Evolutionary conservation across 305 asterid genomes (phyloP).

Genomic region (Fraxinus albicans): DNA sequence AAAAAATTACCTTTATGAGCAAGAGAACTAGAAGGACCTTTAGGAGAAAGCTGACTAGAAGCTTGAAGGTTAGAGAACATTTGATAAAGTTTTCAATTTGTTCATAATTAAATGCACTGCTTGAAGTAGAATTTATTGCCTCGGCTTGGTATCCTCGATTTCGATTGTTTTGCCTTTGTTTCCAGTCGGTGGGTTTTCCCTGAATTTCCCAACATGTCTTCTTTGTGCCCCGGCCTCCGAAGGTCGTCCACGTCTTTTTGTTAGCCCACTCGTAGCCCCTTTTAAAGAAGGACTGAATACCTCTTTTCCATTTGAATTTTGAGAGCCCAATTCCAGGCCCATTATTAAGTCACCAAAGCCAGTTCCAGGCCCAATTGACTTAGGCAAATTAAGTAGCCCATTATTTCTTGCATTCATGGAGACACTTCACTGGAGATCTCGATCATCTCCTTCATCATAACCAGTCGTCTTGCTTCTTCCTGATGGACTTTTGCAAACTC

Average conservation of each 20-base stretch:
- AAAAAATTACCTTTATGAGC: neutral
- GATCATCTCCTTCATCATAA: neutral
- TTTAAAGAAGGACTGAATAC: neutral
- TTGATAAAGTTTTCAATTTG: neutral
- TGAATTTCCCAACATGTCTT: neutral
- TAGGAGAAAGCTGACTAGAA: neutral
- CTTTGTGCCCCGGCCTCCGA: neutral
- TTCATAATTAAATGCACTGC: neutral
- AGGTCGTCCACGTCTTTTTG: neutral
- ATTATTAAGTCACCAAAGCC: neutral
- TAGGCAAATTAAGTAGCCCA: neutral
- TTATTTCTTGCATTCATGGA: neutral
- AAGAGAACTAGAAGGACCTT: neutral
- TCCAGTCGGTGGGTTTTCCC: neutral
- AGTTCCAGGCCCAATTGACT: neutral
- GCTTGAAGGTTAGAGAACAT: neutral
- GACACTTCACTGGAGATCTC: neutral
- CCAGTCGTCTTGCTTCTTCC: neutral
- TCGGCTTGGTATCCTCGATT: neutral
- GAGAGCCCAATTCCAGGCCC: neutral
- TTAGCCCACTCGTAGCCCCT: neutral
- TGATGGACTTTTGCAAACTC: neutral
- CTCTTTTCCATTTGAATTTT: neutral
- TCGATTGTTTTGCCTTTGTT: neutral
- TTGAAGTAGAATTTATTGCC: neutral